Base-by-base conservation (phyloP, 2,329 filamentous ascomycete genomes). In the Dendryphion nanum region DNA sequence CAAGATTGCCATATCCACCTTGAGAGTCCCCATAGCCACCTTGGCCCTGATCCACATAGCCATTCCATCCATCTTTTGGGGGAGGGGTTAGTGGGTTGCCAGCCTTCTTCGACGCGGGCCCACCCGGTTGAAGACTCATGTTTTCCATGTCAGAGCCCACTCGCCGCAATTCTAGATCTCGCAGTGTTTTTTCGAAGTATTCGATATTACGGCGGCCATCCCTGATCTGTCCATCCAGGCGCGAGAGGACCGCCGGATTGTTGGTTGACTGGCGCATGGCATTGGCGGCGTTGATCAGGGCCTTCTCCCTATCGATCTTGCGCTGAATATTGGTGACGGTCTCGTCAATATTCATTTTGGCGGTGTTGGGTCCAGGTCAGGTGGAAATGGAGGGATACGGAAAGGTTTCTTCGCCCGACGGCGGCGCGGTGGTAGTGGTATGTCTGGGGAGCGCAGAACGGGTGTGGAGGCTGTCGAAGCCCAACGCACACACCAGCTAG, bases 291-390 rank as follows among this genome's bases (percentile, higher is more conserved):
- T 86, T 86, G 76, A 98, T 93, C 62, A 97, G 83, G 59, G 85
- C 86, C 77, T 90, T 91, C 72, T 98, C 93, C 67, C 91, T 84
- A 76, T 96, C 89, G 70, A 98, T 97, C 85, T 98, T 97, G 75
- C 84, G 86, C 73, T 86, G 82, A 72, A 98, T 89, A 68, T 89
- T 86, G 70, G 82, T 82, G 70, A 82, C 77, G 50, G 80, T 75
- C 53, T 81, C 76, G 61, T 83, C 78, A 64, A 79, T 72, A 63
- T 72, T 74, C 76, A 81, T 82, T 63, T 52, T 73, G 67, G 66
- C 62, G 51, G 47, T 29, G 15, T 18, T 17, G 35, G n/a, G 46
- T 40, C 38, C 33, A 42, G 39, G 50, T 48, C 50, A 52, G 50
- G 51, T 54, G 51, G 40, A 47, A 49, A 47, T 37, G 26, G 16